A percentile compares a stretch with the other conserved stretches of the same genome.
Conservation (phyloP, 2,329 filamentous ascomycete genomes). For the Metarhizium robertsii region DNA sequence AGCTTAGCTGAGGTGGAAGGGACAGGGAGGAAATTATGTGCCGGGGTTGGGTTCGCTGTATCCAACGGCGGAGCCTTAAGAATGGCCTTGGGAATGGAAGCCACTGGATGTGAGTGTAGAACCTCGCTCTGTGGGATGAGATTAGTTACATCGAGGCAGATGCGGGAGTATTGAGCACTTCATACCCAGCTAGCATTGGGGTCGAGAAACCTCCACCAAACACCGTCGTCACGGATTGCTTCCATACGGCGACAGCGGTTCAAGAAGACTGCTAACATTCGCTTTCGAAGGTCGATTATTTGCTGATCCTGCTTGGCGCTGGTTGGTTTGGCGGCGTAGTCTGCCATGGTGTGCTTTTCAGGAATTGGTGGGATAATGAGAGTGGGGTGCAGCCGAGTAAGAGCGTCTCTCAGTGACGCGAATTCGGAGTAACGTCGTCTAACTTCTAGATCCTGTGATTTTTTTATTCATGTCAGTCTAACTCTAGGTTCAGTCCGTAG, state of each 20-base stretch:
- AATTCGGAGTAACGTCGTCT: constrained; percentile 95
- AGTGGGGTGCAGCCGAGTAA: constrained; percentile 88
- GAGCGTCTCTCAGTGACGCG: constrained; percentile 76
- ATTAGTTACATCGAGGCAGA: constrained; percentile 11
- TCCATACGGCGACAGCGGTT: constrained; percentile 93
- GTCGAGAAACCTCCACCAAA: constrained; percentile 96
- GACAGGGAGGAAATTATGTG: constrained; percentile 79
- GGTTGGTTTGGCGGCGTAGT: constrained; percentile 95
- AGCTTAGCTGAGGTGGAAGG: constrained; percentile 81
- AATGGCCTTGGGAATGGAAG: constrained; percentile 87
- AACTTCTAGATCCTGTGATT: constrained; percentile 76
- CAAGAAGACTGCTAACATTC: constrained; percentile 92
- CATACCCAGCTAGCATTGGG: constrained; percentile 96
- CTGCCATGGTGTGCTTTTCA: constrained; percentile 97
- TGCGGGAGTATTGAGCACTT: not conserved
- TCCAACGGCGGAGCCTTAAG: constrained; percentile 93
- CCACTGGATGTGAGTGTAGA: constrained; percentile 81
- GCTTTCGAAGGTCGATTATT: constrained; percentile 92
- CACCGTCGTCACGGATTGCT: constrained; percentile 81
- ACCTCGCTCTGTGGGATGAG: constrained; percentile 64
- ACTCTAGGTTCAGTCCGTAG: not conserved
- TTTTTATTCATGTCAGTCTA: constrained; percentile 2
- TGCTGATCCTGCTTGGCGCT: constrained; percentile 96
- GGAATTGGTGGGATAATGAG: constrained; percentile 94
- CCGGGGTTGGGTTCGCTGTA: constrained; percentile 81